Percentiles rank a stretch among this genome's conserved stretches.
phyloP scores from a whole-genome alignment of 192 early-diverging fungal species.

The Podila horticola region DNA sequence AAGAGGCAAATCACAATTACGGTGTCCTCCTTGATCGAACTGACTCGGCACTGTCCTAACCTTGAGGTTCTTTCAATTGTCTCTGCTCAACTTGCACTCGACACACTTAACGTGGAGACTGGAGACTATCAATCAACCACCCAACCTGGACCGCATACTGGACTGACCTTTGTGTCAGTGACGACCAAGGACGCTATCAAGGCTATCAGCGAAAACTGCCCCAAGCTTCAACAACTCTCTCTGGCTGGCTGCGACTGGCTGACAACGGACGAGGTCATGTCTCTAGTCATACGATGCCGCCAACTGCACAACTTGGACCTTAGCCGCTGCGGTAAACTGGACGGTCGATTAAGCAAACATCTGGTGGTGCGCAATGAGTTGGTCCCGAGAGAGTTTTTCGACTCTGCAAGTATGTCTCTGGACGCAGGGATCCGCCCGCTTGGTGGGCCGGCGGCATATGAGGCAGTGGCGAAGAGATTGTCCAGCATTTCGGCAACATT shows the following conservation, averaged over 20 bases:
- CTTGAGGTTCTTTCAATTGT: constrained; percentile 52
- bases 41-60: constrained; percentile 50
- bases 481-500: no score
- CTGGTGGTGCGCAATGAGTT: neutral
- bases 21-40: constrained; percentile 59
- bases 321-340: constrained; percentile 49
- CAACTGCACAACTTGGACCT: constrained; percentile 50
- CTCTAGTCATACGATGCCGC: constrained; percentile 37
- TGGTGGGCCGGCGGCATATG: no score
- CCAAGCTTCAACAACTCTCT: constrained; percentile 32
- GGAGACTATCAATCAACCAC: constrained; percentile 59
- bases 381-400: no score
- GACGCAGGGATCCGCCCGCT: no score
- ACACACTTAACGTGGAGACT: constrained; percentile 55
- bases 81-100: constrained; percentile 38
- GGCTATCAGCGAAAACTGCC: constrained; percentile 52
- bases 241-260: constrained; percentile 61
- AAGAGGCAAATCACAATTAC: constrained; percentile 45
- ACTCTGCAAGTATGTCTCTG: no score
- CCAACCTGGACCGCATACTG: constrained; percentile 40
- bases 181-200: constrained; percentile 45
- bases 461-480: no score
- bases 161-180: constrained; percentile 53
- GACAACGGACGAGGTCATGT: constrained; percentile 48
- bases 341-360: constrained; percentile 19